Conservation (phyloP, 2,329 filamentous ascomycete genomes). For the Sporothrix mexicana region DNA sequence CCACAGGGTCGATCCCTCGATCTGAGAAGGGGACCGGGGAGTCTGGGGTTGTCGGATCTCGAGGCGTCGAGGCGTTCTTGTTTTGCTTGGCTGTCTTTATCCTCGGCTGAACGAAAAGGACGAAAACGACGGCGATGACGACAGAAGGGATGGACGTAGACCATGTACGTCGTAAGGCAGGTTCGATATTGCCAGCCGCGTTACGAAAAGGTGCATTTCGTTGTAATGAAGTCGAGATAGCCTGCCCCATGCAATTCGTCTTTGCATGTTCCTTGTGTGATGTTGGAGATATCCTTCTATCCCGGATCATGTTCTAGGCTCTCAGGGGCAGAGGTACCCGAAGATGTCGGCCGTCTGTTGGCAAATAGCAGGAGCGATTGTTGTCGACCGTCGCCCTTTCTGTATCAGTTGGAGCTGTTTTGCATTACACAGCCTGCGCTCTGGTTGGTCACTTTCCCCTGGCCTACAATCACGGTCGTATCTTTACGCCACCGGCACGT, state of each 20-base stretch:
- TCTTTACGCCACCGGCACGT: slow-evolving; percentile 15
- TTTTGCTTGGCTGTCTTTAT: slow-evolving; percentile 37
- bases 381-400: slow-evolving; percentile 12
- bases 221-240: not conserved
- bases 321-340: not conserved
- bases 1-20: not conserved
- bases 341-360: slow-evolving; percentile 2
- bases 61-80: no score
- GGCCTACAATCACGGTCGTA: not conserved
- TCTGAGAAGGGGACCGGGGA: not conserved
- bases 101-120: slow-evolving; percentile 42
- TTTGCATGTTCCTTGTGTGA: not conserved
- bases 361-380: not conserved
- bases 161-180: not conserved
- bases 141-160: not conserved
- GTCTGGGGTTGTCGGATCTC: not conserved
- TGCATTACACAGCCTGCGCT: slow-evolving; percentile 25
- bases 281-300: not conserved
- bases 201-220: not conserved
- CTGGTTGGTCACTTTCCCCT: slow-evolving; percentile 22
- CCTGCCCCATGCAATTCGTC: not conserved
- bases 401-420: not conserved
- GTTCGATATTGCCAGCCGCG: not conserved
- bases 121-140: slow-evolving; percentile 25
- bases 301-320: not conserved